These are phyloP conservation scores for Fusarium sp. DNA, from an alignment of 2,329 filamentous ascomycete species.

Conservation along the genomic window DNA sequence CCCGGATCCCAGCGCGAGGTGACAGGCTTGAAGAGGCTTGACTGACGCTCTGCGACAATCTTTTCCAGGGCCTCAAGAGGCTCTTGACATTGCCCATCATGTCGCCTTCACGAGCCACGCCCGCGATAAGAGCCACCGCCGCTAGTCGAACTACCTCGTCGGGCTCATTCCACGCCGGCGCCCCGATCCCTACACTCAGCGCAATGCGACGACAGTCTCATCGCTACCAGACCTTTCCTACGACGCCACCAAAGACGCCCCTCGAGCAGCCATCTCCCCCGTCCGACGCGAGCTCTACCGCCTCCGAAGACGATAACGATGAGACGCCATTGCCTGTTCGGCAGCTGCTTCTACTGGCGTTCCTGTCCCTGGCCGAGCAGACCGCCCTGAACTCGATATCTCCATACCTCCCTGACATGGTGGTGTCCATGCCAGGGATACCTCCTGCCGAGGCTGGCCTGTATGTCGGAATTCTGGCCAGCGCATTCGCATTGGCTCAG, in stretches of 20 bases:
- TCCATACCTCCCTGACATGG: slow-evolving; percentile 95
- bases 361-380: slow-evolving; percentile 93
- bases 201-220: slow-evolving; percentile 57
- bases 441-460: slow-evolving; percentile 78
- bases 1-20: neutral
- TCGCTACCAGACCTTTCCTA: slow-evolving; percentile 86
- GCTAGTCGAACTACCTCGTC: slow-evolving; percentile 49
- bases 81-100: slow-evolving; percentile 21
- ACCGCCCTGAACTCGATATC: slow-evolving; percentile 97
- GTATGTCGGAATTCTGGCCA: slow-evolving; percentile 92
- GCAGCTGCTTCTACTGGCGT: slow-evolving; percentile 86
- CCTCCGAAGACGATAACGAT: slow-evolving; percentile 54
- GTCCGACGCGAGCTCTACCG: slow-evolving; percentile 43
- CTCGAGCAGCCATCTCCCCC: slow-evolving; percentile 59
- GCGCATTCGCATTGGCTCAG: slow-evolving; percentile 91
- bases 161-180: slow-evolving; percentile 65
- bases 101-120: slow-evolving; percentile 29
- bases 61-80: slow-evolving; percentile 4
- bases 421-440: slow-evolving; percentile 85
- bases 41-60: slow-evolving; percentile 4
- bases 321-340: slow-evolving; percentile 83
- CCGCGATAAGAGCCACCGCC: slow-evolving; percentile 18
- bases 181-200: slow-evolving; percentile 57
- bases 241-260: slow-evolving; percentile 76
- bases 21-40: slow-evolving; percentile 2